phyloP scores from a whole-genome alignment of 371 early-diverging fungal genomes.

The Sporodiniella umbellata region DNA sequence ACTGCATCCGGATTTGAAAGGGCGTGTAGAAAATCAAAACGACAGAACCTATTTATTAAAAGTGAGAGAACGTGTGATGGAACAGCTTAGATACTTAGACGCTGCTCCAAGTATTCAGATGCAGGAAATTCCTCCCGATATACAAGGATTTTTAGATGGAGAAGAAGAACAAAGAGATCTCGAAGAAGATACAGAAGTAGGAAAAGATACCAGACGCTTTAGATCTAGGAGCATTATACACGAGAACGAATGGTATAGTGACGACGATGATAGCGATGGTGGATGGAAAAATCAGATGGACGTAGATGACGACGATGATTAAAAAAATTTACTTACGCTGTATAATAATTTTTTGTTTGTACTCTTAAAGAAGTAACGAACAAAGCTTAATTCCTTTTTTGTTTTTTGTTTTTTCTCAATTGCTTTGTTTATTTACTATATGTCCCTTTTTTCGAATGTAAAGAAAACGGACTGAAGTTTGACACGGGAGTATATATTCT shows the following conservation, averaged over 20 bases:
- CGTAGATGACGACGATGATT: constrained; percentile 10
- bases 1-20: constrained; percentile 77
- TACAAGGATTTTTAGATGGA: constrained; percentile 72
- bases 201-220: constrained; percentile 42
- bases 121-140: constrained; percentile 81
- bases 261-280: constrained; percentile 37
- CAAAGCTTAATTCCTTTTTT: no score
- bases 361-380: no score
- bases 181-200: constrained; percentile 50
- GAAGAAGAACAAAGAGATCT: constrained; percentile 55
- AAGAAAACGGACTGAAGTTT: no score
- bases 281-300: constrained; percentile 19
- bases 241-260: constrained; percentile 44
- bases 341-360: no score
- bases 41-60: constrained; percentile 79
- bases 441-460: no score
- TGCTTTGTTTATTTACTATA: no score
- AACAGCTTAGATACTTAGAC: constrained; percentile 87
- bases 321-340: no score
- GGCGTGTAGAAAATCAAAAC: constrained; percentile 88
- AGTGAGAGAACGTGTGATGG: constrained; percentile 76
- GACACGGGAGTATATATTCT: no score
- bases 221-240: constrained; percentile 18
- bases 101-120: constrained; percentile 97
- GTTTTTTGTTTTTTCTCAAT: no score